Conservation (phyloP, 768 basidiomycete genomes). For the Kwoniella bestiolae region DNA sequence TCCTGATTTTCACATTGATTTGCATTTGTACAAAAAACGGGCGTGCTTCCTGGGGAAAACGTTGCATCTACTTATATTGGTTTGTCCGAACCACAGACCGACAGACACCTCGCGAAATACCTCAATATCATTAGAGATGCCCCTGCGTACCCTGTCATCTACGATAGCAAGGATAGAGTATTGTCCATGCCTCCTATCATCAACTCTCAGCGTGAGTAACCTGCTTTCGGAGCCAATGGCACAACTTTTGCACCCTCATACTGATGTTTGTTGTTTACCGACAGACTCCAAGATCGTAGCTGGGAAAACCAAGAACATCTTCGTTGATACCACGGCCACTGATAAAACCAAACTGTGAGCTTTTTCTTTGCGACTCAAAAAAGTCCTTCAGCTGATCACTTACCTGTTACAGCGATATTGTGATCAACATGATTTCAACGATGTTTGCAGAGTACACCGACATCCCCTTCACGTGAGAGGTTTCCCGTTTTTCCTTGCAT, state of each 20-base stretch:
- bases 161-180: conserved; percentile 83
- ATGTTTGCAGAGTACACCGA: conserved; percentile 98
- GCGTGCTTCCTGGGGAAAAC: no score
- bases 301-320: conserved; percentile 87
- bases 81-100: no score
- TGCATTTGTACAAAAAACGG: no score
- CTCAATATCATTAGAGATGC: conserved; percentile 92
- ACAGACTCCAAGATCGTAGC: conserved; percentile 83
- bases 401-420: conserved; percentile 65
- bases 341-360: conserved; percentile 84
- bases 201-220: conserved; percentile 55
- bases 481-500: no score
- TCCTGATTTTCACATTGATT: no score
- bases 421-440: conserved; percentile 89
- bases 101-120: conserved; percentile 87
- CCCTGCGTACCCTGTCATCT: conserved; percentile 96
- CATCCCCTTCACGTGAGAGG: conserved; percentile 89
- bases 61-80: no score
- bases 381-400: conserved; percentile 17
- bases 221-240: neutral
- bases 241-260: neutral
- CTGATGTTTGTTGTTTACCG: neutral
- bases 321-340: conserved; percentile 95
- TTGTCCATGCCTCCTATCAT: conserved; percentile 94
- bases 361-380: neutral